Evolutionary conservation across 1,284 basidiomycete species (phyloP), one percentile per base, ranked within the genome.

Genomic region (Veloporphyrellus conicus): DNA sequence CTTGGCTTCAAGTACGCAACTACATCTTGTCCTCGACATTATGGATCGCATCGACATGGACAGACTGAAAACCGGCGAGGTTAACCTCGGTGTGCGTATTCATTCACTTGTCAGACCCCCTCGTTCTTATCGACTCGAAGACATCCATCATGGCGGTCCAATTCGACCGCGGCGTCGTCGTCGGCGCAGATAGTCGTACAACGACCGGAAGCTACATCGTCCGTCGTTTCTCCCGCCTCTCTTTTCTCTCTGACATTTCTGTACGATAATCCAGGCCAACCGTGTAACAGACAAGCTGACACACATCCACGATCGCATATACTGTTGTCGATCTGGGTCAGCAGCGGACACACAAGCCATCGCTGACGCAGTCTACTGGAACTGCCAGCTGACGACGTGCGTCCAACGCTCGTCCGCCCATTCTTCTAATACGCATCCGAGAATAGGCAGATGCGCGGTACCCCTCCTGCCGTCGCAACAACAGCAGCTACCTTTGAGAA

Each of bases 101-200:
- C 6, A 20, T 40, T 50, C 35, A 3, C 22, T 38, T 15, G 0
- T 40, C 11, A 20, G 34, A 36, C 40, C 14, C 33, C 16, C 31
- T 43, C 14, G 15, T 42, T 43, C 8, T 45, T 37, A 55, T 44
- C 35, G 36, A 39, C 22, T n/a, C 32, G 43, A 50, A 94, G 89
- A 99, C 95, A 47, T 98, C 95, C 41, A 99, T 99, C 70, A 99
- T 99, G 96, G 95, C 95, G 45, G 95, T 99, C 55, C 90, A 93
- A 58, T 99, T 98, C 74, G 79, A 93, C 36, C 84, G 83, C 34
- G 95, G 95, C 42, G 95, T 99, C 48, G 85, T 99, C 56, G 84
- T 99, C 52, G 96, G 96, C 32, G 95, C 95, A 57, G 95, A 99
- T 72, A 90, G 88, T 76, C 81, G 96, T 50, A 99, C 96, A 53